A percentile compares a stretch with the other conserved stretches of the same genome.
Conservation (phyloP, 805 yeast genomes). For the Saccharomyces mikatae region DNA sequence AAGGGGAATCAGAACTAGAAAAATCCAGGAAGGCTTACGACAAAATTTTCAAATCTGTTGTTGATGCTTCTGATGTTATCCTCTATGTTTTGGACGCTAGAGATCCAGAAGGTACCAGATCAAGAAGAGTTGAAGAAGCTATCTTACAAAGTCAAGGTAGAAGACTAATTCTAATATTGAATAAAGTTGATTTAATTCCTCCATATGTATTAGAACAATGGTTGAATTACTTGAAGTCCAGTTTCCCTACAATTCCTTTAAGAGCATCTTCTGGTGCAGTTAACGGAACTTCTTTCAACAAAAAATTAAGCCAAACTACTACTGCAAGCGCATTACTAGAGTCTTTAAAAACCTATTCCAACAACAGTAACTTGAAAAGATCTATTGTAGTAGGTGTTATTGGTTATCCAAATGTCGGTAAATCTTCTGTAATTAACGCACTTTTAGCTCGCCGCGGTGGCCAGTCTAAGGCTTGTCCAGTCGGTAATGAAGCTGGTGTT, state of each 20-base stretch:
- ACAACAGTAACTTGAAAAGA: conserved; percentile 76
- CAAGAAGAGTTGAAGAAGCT: conserved; percentile 84
- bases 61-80: conserved; percentile 85
- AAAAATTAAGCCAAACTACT: conserved; percentile 57
- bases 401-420: conserved; percentile 97
- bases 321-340: conserved; percentile 71
- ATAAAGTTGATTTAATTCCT: conserved; percentile 91
- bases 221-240: conserved; percentile 67
- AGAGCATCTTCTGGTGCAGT: conserved; percentile 72
- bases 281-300: conserved; percentile 60
- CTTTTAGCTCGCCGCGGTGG: conserved; percentile 69
- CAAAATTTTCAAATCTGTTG: conserved; percentile 86
- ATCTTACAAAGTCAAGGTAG: conserved; percentile 69
- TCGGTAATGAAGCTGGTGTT: conserved; percentile 96
- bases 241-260: conserved; percentile 88
- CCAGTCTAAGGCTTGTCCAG: conserved; percentile 76
- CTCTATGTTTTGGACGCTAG: conserved; percentile 94
- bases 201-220: conserved; percentile 75
- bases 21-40: conserved; percentile 87
- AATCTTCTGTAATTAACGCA: conserved; percentile 88
- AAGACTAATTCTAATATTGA: conserved; percentile 75
- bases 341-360: conserved; percentile 78
- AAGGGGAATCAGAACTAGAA: conserved; percentile 45
- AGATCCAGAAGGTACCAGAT: conserved; percentile 92
- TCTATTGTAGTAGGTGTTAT: conserved; percentile 89